These are phyloP conservation scores for Colletotrichum orbiculare DNA, from an alignment of 2,329 filamentous ascomycete genomes.

Conservation along the genomic window DNA sequence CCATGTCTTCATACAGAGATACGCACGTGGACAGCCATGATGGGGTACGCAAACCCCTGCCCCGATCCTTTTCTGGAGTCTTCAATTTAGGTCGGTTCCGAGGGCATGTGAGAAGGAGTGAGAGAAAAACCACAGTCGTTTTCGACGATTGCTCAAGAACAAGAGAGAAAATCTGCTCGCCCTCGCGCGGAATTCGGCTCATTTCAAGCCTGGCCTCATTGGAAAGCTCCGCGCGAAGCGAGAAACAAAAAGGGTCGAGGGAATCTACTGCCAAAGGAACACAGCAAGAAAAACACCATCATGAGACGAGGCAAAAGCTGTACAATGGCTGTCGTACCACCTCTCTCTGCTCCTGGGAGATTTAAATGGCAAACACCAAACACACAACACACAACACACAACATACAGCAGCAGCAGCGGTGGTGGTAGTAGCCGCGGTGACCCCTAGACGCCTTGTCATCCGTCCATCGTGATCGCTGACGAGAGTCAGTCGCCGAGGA, in stretches of 20 bases:
- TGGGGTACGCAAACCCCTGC: conserved; percentile 19
- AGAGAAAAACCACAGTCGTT: no score
- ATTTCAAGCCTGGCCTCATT: conserved; percentile 8
- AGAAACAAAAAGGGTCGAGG: background rate
- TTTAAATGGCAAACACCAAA: background rate
- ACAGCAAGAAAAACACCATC: background rate
- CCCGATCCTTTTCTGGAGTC: conserved; percentile 24
- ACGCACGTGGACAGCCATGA: conserved; percentile 23
- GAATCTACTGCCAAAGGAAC: background rate
- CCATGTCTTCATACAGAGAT: conserved; percentile 17
- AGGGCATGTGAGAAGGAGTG: background rate
- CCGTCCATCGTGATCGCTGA: no score
- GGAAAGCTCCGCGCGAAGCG: conserved; percentile 4
- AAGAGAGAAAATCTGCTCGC: conserved; percentile 24
- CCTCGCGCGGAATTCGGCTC: conserved; percentile 4
- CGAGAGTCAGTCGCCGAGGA: conserved; percentile 8
- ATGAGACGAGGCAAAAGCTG: background rate
- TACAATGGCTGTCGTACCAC: background rate
- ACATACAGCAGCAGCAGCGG: no score
- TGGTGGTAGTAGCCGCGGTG: no score
- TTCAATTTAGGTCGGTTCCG: conserved; percentile 23
- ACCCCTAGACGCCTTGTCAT: no score
- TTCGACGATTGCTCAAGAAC: no score
- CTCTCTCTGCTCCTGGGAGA: background rate
- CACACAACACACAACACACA: no score